Conservation (phyloP, 176 grass and related monocot genomes). For the Phragmites australis region DNA sequence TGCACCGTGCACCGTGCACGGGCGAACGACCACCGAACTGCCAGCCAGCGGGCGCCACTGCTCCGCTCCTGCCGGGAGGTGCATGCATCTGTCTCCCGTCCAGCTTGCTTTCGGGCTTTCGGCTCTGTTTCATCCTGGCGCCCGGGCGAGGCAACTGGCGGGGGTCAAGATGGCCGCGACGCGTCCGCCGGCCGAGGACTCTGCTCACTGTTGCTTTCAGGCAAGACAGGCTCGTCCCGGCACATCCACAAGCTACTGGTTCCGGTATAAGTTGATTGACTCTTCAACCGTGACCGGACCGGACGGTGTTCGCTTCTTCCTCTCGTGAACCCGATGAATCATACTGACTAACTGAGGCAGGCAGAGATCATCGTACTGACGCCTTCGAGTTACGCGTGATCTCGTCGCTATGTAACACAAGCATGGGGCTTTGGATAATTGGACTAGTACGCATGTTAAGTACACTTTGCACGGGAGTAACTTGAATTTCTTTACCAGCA, state of each 20-base stretch:
- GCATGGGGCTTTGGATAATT: too few species aligned
- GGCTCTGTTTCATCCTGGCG: background rate
- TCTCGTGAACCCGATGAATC: too few species aligned
- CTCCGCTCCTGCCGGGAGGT: background rate
- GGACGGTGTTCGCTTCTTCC: too few species aligned
- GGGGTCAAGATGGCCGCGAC: slow-evolving; percentile 3
- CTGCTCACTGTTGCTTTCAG: slow-evolving; percentile 15
- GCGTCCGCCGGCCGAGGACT: slow-evolving; percentile 3
- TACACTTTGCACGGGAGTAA: too few species aligned
- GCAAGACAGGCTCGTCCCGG: background rate
- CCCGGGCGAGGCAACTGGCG: background rate
- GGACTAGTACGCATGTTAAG: background rate
- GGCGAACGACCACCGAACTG: background rate
- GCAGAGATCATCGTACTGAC: background rate
- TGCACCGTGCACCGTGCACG: too few species aligned
- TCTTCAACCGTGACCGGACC: background rate
- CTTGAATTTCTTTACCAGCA: too few species aligned
- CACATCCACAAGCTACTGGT: slow-evolving; percentile 17
- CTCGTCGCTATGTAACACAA: background rate
- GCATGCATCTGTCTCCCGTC: background rate
- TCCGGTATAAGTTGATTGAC: background rate
- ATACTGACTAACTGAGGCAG: too few species aligned
- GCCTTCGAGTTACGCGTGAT: background rate
- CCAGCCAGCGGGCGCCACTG: background rate
- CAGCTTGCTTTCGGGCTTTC: background rate